These are phyloP conservation scores for Trichoderma reesei DNA, from an alignment of 495 filamentous ascomycete species.

Conservation along the genomic window DNA sequence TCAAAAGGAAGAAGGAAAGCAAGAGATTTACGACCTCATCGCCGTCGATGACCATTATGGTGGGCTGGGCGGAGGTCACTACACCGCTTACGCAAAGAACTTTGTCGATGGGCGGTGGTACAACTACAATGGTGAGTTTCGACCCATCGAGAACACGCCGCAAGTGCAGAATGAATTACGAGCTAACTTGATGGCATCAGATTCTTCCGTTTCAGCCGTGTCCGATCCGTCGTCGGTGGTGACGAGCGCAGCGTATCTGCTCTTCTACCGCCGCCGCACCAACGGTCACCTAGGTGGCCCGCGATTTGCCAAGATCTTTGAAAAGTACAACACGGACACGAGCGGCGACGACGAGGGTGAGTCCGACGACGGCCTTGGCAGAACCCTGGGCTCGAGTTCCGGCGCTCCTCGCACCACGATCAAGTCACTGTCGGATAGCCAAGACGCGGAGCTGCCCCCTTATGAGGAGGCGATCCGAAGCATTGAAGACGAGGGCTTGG, in stretches of 20 bases:
- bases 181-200: slow-evolving; percentile 37
- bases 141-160: neutral
- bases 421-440: slow-evolving; percentile 11
- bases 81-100: slow-evolving; percentile 88
- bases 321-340: slow-evolving; percentile 37
- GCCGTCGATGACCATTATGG: slow-evolving; percentile 94
- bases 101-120: slow-evolving; percentile 84
- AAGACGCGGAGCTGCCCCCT: slow-evolving; percentile 4
- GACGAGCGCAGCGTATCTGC: slow-evolving; percentile 69
- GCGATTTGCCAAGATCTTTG: slow-evolving; percentile 57
- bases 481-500: slow-evolving; percentile 30
- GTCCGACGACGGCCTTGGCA: slow-evolving; percentile 23
- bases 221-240: slow-evolving; percentile 47
- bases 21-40: slow-evolving; percentile 80
- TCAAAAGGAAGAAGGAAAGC: slow-evolving; percentile 64
- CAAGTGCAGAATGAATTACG: neutral
- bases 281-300: slow-evolving; percentile 64
- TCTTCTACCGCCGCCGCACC: slow-evolving; percentile 91
- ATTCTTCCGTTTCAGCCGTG: slow-evolving; percentile 52
- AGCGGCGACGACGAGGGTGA: slow-evolving; percentile 29
- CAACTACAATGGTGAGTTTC: slow-evolving; percentile 77
- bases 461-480: slow-evolving; percentile 13
- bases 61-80: slow-evolving; percentile 85
- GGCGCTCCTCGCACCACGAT: slow-evolving; percentile 12
- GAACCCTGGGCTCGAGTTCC: neutral